Conservation (phyloP, 1,139 yeast genomes). For the Sugiyamaella xylanicola region DNA sequence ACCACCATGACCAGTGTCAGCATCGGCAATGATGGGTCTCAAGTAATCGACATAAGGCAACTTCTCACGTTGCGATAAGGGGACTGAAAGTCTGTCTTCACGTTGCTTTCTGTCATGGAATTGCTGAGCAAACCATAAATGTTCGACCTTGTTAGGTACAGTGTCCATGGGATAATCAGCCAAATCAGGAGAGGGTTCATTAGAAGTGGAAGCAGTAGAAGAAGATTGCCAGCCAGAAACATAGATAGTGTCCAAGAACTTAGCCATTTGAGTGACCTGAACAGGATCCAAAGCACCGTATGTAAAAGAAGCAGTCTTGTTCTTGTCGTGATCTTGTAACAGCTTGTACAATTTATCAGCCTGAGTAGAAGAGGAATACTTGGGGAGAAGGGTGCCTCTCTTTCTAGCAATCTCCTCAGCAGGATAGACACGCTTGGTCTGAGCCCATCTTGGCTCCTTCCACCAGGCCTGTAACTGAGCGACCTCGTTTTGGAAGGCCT, state of each 20-base stretch:
- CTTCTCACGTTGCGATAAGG: slow-evolving; percentile 66
- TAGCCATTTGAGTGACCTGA: slow-evolving; percentile 95
- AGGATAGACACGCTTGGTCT: slow-evolving; percentile 84
- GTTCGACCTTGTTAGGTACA: slow-evolving; percentile 97
- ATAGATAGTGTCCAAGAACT: slow-evolving; percentile 87
- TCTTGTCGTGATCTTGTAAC: slow-evolving; percentile 69
- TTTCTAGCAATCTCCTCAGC: slow-evolving; percentile 88
- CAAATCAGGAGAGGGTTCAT: slow-evolving; percentile 97
- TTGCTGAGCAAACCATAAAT: slow-evolving; percentile 92
- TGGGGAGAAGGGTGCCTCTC: slow-evolving; percentile 72
- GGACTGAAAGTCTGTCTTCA: slow-evolving; percentile 69
- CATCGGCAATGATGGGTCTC: slow-evolving; percentile 96
- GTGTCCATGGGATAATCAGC: slow-evolving; percentile 99
- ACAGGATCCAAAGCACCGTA: slow-evolving; percentile 97
- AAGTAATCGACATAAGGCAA: slow-evolving; percentile 68
- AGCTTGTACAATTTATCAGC: slow-evolving; percentile 78
- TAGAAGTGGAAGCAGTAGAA: slow-evolving; percentile 94
- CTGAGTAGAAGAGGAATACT: slow-evolving; percentile 77
- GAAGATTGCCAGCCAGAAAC: slow-evolving; percentile 99
- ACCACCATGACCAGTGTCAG: slow-evolving; percentile 99
- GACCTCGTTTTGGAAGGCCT: slow-evolving; percentile 67
- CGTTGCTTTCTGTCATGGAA: slow-evolving; percentile 97
- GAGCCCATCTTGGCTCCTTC: slow-evolving; percentile 87
- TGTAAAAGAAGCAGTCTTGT: slow-evolving; percentile 80
- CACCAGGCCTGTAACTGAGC: slow-evolving; percentile 84